Evolutionary conservation across 176 grass and related monocot species (phyloP).

Genomic region (Miscanthus lutarioriparius): DNA sequence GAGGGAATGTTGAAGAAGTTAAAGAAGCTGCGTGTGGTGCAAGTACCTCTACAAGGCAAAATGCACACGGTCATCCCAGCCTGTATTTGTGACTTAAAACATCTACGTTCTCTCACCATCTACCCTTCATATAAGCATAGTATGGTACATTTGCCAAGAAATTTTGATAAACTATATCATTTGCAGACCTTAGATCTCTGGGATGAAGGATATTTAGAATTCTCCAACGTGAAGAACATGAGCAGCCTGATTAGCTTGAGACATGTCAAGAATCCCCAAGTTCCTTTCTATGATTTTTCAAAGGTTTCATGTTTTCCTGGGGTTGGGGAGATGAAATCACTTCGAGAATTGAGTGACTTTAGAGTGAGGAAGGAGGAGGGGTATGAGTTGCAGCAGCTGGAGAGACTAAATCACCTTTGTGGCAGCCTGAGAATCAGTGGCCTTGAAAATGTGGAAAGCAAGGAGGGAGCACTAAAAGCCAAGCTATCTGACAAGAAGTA

Average conservation of each 20-base stretch:
- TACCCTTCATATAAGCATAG: too few relatives aligned
- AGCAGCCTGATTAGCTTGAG: not conserved
- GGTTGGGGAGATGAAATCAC: not conserved
- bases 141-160: too few relatives aligned
- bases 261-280: not conserved
- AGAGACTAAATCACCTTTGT: not conserved
- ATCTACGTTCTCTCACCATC: too few relatives aligned
- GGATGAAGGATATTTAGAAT: not conserved
- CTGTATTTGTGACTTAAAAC: too few relatives aligned
- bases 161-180: too few relatives aligned
- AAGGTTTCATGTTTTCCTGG: not conserved
- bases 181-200: too few relatives aligned
- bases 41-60: not conserved
- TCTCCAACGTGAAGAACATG: not conserved
- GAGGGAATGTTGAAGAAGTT: not conserved
- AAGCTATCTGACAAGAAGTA: not conserved
- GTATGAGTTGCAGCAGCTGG: not conserved
- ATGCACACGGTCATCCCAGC: too few relatives aligned
- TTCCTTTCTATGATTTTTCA: too few relatives aligned
- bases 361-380: not conserved
- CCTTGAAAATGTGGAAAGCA: not conserved
- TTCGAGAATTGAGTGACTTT: not conserved
- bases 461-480: not conserved
- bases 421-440: not conserved
- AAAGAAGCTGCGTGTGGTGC: constrained; percentile 8